Base-by-base conservation (phyloP, 2,329 filamentous ascomycete species). In the Colletotrichum truncatum region DNA sequence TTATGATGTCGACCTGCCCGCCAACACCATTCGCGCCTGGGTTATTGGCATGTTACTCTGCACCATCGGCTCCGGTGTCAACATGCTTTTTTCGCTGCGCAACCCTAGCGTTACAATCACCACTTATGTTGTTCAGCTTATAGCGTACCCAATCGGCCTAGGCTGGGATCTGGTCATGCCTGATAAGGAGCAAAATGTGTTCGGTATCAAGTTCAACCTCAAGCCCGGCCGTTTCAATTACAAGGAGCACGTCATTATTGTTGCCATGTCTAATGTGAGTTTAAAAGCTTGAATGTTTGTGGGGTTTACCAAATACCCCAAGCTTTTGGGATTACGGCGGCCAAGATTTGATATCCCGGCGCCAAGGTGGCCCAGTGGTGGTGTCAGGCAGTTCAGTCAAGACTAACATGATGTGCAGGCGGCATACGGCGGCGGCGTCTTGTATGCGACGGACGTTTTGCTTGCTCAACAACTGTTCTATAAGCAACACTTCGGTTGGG, bases 21-120 rank as follows among this genome's bases (percentile, higher is more conserved):
- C 83, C 69, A 90, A 89, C 73, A 90, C 88, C 18, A 80, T 90
- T 61, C 87, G 88, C 52, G 87, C 88, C 32, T 91, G 88, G 88
- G 77, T 80, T 4, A 87, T 91, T 66, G 88, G 88, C 32, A 64
- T 90, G 70, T 4, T 89, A 10, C 81, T 90, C 45, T 87, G 87
- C 64, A 90, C 87, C 0, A 72, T 90, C 62, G 88, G 87, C n/a
- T 88, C 87, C 1, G 85, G 81, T 4, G 76, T 89, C 69, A 89
- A 89, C 73, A 85, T 87, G 80, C 75, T 90, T 51, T 89, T 90
- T 73, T 86, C 84, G 23, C 77, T 87, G 45, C 84, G 88, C 52
- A 85, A 87, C 66, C 87, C 88, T 4, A 86, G 82, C 70, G 83
- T 90, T 59, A 75, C 81, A 18, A 85, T 90, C 68, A 87, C 85